Percentiles rank a stretch among this genome's conserved stretches.
phyloP scores from a whole-genome alignment of 169 alveolate genomes.

The Cryptosporidium ryanae region DNA sequence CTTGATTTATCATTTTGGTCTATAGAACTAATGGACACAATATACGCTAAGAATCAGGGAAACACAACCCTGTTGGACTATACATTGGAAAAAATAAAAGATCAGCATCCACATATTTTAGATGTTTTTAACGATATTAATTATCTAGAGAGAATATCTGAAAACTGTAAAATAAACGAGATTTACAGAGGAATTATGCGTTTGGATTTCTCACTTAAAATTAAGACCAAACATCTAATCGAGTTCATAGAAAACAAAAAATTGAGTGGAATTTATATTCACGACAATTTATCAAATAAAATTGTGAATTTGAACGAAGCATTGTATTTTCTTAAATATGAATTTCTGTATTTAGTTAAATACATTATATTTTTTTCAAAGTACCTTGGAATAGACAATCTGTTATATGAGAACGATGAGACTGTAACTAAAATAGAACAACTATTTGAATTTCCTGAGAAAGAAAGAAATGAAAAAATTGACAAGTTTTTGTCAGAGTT shows the following conservation, averaged over 20 bases:
- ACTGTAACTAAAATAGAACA: constrained; percentile 9
- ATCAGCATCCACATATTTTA: constrained; percentile 54
- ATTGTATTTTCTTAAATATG: constrained; percentile 1
- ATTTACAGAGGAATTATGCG: constrained; percentile 53
- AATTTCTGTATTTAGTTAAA: constrained; percentile 29
- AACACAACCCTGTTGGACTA: constrained; percentile 53
- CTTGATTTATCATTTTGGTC: constrained; percentile 69
- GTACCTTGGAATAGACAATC: constrained; percentile 36
- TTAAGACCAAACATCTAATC: not conserved
- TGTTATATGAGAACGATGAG: not conserved
- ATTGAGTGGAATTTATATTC: not conserved
- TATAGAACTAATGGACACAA: constrained; percentile 40
- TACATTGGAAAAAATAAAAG: constrained; percentile 52
- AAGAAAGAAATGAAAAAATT: constrained; percentile 16
- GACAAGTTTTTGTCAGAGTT: constrained; percentile 20
- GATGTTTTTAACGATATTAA: constrained; percentile 51
- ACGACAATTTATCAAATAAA: constrained; percentile 9
- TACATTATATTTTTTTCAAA: constrained; percentile 30
- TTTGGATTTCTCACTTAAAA: constrained; percentile 29
- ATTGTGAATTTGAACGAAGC: not conserved
- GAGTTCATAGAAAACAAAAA: not conserved
- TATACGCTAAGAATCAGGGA: constrained; percentile 57
- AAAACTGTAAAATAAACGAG: constrained; percentile 20
- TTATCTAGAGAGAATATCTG: constrained; percentile 26
- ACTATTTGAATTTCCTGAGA: constrained; percentile 6